These are phyloP conservation scores for Pharus latifolius DNA, from an alignment of 176 grass and related monocot species.

Conservation along the genomic window DNA sequence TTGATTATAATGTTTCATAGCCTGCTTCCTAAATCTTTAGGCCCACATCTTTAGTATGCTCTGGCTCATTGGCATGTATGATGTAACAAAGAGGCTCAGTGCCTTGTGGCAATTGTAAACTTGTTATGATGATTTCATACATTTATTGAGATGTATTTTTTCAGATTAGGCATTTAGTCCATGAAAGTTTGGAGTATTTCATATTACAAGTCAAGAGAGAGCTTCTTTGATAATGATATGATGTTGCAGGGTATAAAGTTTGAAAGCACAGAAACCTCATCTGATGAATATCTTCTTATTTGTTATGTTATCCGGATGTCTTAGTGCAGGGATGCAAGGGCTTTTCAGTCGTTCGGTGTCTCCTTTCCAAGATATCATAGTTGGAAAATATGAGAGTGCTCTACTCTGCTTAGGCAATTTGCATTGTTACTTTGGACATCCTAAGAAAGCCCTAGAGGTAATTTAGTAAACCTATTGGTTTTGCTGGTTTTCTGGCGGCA, in stretches of 20 bases:
- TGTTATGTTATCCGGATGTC: slow-evolving; percentile 23
- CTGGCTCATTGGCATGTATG: too few species aligned
- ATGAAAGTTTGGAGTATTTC: background rate
- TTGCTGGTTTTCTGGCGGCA: background rate
- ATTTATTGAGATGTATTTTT: too few species aligned
- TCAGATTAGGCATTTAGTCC: too few species aligned
- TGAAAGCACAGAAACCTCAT: background rate
- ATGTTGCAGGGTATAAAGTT: background rate
- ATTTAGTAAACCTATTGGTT: slow-evolving; percentile 9
- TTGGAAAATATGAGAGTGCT: slow-evolving; percentile 92
- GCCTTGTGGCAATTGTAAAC: too few species aligned
- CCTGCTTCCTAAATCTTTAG: background rate
- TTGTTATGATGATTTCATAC: too few species aligned
- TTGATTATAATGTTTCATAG: background rate
- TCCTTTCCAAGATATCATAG: slow-evolving; percentile 51
- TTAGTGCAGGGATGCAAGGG: slow-evolving; percentile 93
- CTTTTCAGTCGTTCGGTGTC: slow-evolving; percentile 56
- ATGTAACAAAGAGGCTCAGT: too few species aligned
- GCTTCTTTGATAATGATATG: slow-evolving; percentile 8
- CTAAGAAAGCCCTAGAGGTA: slow-evolving; percentile 95
- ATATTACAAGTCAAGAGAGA: background rate
- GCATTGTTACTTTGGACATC: slow-evolving; percentile 91
- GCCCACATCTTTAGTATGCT: too few species aligned
- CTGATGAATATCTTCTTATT: slow-evolving; percentile 3
- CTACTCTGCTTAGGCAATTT: slow-evolving; percentile 84